A percentile compares a stretch with the other conserved stretches of the same genome.
Evolutionary conservation across 148 eudicot species (phyloP).

Genomic region (Cornus kousa): DNA sequence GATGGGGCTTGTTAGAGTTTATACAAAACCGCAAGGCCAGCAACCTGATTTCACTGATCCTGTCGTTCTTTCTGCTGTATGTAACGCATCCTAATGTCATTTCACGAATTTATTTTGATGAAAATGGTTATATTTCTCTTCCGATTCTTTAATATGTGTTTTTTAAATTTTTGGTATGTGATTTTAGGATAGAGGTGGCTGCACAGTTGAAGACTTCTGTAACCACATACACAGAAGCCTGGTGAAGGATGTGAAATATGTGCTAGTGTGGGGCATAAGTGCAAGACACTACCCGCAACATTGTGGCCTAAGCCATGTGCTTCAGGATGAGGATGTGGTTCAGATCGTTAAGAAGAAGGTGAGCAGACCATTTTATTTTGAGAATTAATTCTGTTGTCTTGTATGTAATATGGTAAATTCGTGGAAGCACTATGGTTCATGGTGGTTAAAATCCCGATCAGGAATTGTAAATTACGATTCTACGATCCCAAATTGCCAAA

Average conservation of each 20-base stretch:
- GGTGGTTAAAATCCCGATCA: no score
- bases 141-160: not conserved
- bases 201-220: conserved; percentile 90
- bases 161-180: conserved; percentile 13
- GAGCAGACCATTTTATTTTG: not conserved
- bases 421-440: not conserved
- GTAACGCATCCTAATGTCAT: conserved; percentile 22
- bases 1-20: conserved; percentile 98
- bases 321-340: conserved; percentile 97
- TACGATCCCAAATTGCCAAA: no score
- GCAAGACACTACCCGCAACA: conserved; percentile 97
- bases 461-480: no score
- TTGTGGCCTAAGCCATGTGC: conserved; percentile 85
- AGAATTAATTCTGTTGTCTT: not conserved
- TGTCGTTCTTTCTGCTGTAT: conserved; percentile 91
- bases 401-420: not conserved
- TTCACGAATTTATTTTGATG: not conserved
- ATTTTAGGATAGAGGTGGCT: conserved; percentile 91
- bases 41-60: conserved; percentile 98
- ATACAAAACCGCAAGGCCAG: conserved; percentile 99
- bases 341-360: conserved; percentile 99
- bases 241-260: conserved; percentile 92
- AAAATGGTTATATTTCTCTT: not conserved
- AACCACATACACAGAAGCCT: conserved; percentile 88
- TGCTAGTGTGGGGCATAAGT: conserved; percentile 90